Evolutionary conservation across 2,329 filamentous ascomycete genomes (phyloP).

Genomic region (Fusarium avenaceum): DNA sequence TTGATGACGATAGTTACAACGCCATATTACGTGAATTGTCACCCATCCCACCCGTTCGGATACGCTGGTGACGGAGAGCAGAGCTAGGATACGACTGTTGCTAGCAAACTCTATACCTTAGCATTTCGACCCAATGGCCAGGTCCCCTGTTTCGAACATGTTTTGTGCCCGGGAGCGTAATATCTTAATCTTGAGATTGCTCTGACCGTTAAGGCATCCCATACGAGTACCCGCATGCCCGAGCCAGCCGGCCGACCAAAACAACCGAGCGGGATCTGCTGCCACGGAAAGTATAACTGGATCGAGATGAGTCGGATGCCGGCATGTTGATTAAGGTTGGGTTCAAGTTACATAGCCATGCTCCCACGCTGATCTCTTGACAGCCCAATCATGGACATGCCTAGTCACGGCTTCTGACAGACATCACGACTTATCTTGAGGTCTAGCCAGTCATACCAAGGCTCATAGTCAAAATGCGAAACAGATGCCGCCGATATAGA

Average conservation of each 20-base stretch:
- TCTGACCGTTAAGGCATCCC: not conserved
- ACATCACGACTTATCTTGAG: not conserved
- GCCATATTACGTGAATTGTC: not conserved
- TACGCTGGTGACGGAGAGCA: not conserved
- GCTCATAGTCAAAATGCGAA: not conserved
- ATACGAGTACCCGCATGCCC: constrained; percentile 2
- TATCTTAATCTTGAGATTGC: constrained; percentile 12
- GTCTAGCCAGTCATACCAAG: not conserved
- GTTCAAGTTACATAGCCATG: not conserved
- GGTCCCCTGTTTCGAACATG: constrained; percentile 21
- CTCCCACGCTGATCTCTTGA: not conserved
- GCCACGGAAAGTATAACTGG: not conserved
- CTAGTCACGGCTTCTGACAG: not conserved
- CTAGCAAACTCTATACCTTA: constrained; percentile 4
- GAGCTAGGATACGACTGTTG: not conserved
- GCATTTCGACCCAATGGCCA: not conserved
- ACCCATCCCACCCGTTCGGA: not conserved
- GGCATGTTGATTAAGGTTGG: not conserved
- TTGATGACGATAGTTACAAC: constrained; percentile 3
- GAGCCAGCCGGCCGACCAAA: constrained; percentile 1
- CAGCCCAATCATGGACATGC: not conserved
- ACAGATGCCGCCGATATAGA: not conserved
- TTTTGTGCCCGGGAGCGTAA: constrained; percentile 8
- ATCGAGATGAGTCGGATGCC: not conserved
- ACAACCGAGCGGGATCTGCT: not conserved